Percentiles rank a stretch among this genome's conserved stretches.
Conservation (phyloP, 1,139 yeast species). For the Suhomyces wounanorum region DNA sequence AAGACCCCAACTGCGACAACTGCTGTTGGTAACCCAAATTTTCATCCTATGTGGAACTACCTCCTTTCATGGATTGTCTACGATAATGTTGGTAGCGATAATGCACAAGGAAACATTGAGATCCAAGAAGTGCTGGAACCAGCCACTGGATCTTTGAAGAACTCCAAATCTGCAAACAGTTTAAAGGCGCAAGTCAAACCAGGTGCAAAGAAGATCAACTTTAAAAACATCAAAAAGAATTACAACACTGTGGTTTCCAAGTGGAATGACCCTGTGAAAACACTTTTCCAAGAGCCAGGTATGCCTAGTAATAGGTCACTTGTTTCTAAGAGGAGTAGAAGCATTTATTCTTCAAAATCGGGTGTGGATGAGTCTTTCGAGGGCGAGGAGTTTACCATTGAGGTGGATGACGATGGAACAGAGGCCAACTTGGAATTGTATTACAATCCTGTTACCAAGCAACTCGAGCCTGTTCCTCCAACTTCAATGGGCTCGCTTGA, state of each 20-base stretch:
- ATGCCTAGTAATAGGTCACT: slow-evolving; percentile 2
- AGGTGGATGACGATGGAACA: slow-evolving; percentile 33
- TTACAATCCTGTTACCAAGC: slow-evolving; percentile 37
- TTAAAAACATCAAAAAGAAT: slow-evolving; percentile 25
- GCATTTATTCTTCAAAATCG: slow-evolving; percentile 2
- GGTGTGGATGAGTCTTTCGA: slow-evolving; percentile 9
- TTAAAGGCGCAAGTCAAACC: slow-evolving; percentile 5
- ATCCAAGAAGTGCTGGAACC: slow-evolving; percentile 12
- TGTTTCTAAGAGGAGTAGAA: slow-evolving; percentile 2
- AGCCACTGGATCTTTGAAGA: neutral
- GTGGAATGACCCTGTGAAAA: slow-evolving; percentile 41
- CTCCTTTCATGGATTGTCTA: slow-evolving; percentile 41
- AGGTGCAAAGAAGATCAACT: slow-evolving; percentile 5
- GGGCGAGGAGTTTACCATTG: slow-evolving; percentile 31
- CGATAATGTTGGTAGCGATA: slow-evolving; percentile 16
- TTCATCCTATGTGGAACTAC: slow-evolving; percentile 42
- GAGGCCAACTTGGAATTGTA: slow-evolving; percentile 32
- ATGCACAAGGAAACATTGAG: slow-evolving; percentile 6
- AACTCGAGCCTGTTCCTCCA: slow-evolving; percentile 37
- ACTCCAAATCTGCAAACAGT: neutral
- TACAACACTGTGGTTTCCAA: slow-evolving; percentile 27
- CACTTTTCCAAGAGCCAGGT: slow-evolving; percentile 19
- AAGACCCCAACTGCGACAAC: neutral
- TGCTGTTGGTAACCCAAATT: slow-evolving; percentile 24
- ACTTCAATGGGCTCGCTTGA: slow-evolving; percentile 26